These are phyloP conservation scores for Saraca asoca DNA, from an alignment of 331 rosid species.

Conservation along the genomic window DNA sequence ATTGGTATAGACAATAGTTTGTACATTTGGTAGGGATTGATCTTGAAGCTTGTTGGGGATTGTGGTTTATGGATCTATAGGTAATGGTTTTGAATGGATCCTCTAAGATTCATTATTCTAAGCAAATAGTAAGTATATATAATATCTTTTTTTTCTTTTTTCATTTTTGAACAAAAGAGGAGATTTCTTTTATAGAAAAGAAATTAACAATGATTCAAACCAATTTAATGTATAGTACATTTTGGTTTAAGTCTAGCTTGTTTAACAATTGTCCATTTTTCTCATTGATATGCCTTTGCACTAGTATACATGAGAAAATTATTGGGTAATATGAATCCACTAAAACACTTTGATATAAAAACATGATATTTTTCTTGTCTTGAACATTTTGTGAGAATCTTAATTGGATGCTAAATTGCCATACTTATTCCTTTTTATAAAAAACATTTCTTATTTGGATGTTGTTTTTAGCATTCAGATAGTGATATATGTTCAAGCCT, in stretches of 20 bases:
- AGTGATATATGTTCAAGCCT: too few relatives aligned
- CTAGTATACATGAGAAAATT: too few relatives aligned
- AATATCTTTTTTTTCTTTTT: not conserved
- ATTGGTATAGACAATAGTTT: not conserved
- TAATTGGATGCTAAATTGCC: not conserved
- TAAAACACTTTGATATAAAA: not conserved
- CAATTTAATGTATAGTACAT: not conserved
- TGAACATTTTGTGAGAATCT: not conserved
- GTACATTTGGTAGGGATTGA: not conserved
- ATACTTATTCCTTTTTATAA: too few relatives aligned
- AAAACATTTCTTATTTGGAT: too few relatives aligned
- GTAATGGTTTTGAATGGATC: constrained; percentile 10
- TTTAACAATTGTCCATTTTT: too few relatives aligned
- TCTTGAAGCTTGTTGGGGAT: constrained; percentile 6
- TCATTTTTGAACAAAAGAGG: not conserved
- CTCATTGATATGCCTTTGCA: not conserved
- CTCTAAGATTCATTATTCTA: not conserved
- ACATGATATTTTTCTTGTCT: not conserved
- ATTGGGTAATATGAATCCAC: not conserved
- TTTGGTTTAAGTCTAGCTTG: not conserved
- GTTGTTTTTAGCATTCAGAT: not conserved
- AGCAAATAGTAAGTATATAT: not conserved
- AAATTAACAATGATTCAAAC: not conserved
- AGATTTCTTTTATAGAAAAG: not conserved
- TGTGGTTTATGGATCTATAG: not conserved